A percentile compares a stretch with the other conserved stretches of the same genome.
Evolutionary conservation across 257 asterid species (phyloP).

Genomic region (Rubia yunnanensis): DNA sequence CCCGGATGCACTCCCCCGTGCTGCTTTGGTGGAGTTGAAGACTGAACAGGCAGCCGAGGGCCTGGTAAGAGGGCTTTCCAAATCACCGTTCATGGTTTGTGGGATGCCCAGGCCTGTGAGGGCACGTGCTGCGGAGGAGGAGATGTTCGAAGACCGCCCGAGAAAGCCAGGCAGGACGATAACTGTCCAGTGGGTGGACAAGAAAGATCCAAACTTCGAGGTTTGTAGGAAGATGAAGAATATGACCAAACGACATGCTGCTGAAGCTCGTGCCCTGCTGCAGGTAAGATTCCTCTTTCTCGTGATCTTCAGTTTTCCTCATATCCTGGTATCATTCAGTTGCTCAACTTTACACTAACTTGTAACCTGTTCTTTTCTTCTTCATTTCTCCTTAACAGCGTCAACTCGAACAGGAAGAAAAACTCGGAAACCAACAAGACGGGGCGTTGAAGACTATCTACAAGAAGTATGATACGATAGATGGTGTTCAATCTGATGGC

Average conservation of each 20-base stretch:
- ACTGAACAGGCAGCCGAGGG: slow-evolving; percentile 36
- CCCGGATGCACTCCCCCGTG: slow-evolving; percentile 30
- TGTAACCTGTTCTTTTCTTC: not conserved
- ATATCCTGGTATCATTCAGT: not conserved
- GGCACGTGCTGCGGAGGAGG: slow-evolving; percentile 38
- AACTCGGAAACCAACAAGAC: slow-evolving; percentile 47
- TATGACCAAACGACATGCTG: slow-evolving; percentile 37
- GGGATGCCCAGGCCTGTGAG: slow-evolving; percentile 96
- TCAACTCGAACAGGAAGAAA: slow-evolving; percentile 39
- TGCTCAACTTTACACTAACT: not conserved
- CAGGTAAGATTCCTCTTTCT: slow-evolving; percentile 26
- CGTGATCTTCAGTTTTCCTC: not conserved
- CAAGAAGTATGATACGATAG: slow-evolving; percentile 44
- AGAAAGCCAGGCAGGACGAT: slow-evolving; percentile 52
- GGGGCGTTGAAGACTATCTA: slow-evolving; percentile 35
- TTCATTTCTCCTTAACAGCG: slow-evolving; percentile 21
- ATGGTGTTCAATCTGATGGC: slow-evolving; percentile 34
- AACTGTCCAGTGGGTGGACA: slow-evolving; percentile 50
- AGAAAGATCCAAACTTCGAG: slow-evolving; percentile 47
- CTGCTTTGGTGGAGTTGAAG: slow-evolving; percentile 80
- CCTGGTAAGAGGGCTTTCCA: slow-evolving; percentile 27
- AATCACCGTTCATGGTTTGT: slow-evolving; percentile 50
- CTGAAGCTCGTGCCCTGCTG: slow-evolving; percentile 47
- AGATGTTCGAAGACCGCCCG: slow-evolving; percentile 79
- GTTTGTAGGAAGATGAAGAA: slow-evolving; percentile 42